These are phyloP conservation scores for Paramyrothecium sp. DNA, from an alignment of 2,329 filamentous ascomycete species.

Conservation along the genomic window DNA sequence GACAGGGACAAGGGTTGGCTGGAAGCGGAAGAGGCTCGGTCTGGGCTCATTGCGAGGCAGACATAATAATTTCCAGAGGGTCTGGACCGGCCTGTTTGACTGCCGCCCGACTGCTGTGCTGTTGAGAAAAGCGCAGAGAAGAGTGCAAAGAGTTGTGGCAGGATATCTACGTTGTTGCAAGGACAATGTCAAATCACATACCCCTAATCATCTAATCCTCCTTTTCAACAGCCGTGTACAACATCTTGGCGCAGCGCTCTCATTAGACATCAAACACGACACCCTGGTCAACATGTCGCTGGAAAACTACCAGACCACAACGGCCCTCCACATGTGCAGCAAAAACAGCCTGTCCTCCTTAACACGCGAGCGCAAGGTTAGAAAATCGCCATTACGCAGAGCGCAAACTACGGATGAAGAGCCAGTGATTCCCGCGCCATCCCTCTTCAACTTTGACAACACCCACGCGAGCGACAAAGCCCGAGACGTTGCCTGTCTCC, in stretches of 20 bases:
- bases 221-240: neutral
- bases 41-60: no score
- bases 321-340: neutral
- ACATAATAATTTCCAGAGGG: no score
- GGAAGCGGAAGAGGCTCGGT: no score
- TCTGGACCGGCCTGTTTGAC: no score
- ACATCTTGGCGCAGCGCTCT: neutral
- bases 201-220: neutral
- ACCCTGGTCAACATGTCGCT: neutral
- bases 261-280: neutral
- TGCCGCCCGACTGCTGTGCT: neutral
- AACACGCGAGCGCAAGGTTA: neutral
- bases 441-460: neutral
- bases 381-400: neutral
- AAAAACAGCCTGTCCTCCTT: neutral
- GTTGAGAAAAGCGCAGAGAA: neutral
- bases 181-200: neutral
- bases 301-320: neutral
- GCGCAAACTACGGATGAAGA: neutral
- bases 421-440: neutral
- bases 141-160: neutral
- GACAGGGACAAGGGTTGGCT: no score
- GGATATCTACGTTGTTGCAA: neutral
- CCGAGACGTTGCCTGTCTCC: slow-evolving; percentile 8
- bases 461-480: neutral